phyloP scores from a whole-genome alignment of 2,329 filamentous ascomycete genomes.

The Decorospora gaudefroyi region DNA sequence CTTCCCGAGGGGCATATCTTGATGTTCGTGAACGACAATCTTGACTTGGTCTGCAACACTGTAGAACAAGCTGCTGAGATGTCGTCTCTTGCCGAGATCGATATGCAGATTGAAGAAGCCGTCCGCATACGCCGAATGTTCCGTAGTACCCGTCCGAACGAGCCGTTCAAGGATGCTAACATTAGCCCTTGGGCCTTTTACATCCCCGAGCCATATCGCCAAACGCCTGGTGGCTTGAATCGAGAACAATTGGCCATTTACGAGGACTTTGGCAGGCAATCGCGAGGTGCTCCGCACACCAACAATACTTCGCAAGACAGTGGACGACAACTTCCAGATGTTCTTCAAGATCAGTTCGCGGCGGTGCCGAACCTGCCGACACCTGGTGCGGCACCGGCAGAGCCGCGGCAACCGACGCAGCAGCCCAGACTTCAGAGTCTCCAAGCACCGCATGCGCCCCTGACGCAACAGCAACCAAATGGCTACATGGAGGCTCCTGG shows the following conservation, averaged over 20 bases:
- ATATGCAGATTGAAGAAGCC: slow-evolving; percentile 85
- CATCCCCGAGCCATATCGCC: slow-evolving; percentile 90
- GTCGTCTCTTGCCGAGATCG: slow-evolving; percentile 89
- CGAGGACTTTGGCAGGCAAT: slow-evolving; percentile 90
- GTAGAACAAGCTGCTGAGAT: slow-evolving; percentile 96
- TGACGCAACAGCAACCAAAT: slow-evolving; percentile 56
- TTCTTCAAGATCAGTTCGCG: slow-evolving; percentile 65
- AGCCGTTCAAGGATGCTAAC: slow-evolving; percentile 79
- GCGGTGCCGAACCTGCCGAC: slow-evolving; percentile 65
- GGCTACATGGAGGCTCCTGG: slow-evolving; percentile 59
- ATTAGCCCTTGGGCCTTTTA: slow-evolving; percentile 91
- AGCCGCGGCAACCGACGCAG: slow-evolving; percentile 62
- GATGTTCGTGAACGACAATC: slow-evolving; percentile 98
- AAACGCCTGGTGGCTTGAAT: slow-evolving; percentile 81
- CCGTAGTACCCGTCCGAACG: slow-evolving; percentile 73
- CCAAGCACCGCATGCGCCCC: slow-evolving; percentile 41
- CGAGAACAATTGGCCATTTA: slow-evolving; percentile 94
- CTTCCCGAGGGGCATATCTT: slow-evolving; percentile 93
- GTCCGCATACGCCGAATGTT: slow-evolving; percentile 78
- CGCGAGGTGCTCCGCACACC: slow-evolving; percentile 65
- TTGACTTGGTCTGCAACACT: slow-evolving; percentile 88
- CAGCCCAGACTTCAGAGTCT: slow-evolving; percentile 50
- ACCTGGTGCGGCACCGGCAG: slow-evolving; percentile 64
- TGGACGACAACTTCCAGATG: slow-evolving; percentile 64
- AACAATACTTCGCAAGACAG: slow-evolving; percentile 63